phyloP scores from a whole-genome alignment of 306 rosid genomes.

The Sindora glabra region DNA sequence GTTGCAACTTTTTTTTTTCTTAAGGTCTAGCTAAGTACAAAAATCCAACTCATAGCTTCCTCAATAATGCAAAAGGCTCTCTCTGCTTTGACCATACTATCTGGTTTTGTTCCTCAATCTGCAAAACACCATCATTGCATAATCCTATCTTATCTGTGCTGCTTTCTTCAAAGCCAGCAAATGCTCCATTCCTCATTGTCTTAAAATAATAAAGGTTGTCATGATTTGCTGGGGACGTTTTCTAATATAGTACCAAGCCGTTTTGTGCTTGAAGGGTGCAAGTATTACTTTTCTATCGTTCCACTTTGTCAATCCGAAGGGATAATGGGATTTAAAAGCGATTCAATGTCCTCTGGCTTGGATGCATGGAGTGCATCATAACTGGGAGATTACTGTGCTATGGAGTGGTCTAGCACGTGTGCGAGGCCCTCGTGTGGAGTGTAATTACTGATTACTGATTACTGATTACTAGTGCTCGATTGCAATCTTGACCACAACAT shows the following conservation, averaged over 20 bases:
- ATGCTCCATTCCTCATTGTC: slow-evolving; percentile 33
- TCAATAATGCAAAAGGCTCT: slow-evolving; percentile 53
- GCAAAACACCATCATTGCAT: slow-evolving; percentile 48
- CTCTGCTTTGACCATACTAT: slow-evolving; percentile 40
- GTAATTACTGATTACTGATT: too few relatives aligned
- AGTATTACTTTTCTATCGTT: slow-evolving; percentile 20
- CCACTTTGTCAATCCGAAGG: slow-evolving; percentile 28
- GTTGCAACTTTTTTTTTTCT: slow-evolving; percentile 11
- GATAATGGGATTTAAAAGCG: slow-evolving; percentile 32
- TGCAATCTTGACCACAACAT: slow-evolving; percentile 31
- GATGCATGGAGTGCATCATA: slow-evolving; percentile 12
- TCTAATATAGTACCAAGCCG: background rate
- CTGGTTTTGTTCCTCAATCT: slow-evolving; percentile 31
- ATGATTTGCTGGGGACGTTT: slow-evolving; percentile 27
- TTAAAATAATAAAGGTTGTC: slow-evolving; percentile 27
- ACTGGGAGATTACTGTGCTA: background rate
- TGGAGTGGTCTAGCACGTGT: slow-evolving; percentile 37
- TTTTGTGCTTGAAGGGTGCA: slow-evolving; percentile 7
- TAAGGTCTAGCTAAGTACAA: slow-evolving; percentile 49
- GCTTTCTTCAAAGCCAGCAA: slow-evolving; percentile 38
- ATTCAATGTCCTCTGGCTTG: slow-evolving; percentile 63
- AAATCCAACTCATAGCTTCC: slow-evolving; percentile 62
- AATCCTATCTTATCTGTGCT: slow-evolving; percentile 34
- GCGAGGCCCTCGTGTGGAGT: slow-evolving; percentile 29
- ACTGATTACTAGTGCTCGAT: slow-evolving; percentile 33